Evolutionary conservation across 2,329 filamentous ascomycete genomes (phyloP), one percentile per base, ranked within the genome.

Genomic region (Fulvia fulva): DNA sequence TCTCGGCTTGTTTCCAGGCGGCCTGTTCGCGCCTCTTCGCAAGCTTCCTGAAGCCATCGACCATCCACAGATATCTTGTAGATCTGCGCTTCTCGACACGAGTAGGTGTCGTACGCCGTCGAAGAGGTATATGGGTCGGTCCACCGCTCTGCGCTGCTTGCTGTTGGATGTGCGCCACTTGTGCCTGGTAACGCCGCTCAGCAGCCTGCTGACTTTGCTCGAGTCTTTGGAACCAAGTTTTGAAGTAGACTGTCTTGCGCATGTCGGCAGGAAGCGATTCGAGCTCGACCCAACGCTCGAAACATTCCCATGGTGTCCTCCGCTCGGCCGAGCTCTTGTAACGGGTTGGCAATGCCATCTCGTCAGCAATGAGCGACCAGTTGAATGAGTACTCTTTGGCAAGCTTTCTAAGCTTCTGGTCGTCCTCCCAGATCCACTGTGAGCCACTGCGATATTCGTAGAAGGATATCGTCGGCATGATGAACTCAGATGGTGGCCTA

Each of bases 261-360:
- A 97, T 95, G 64, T 99, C 94, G 11, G 88, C 85, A 4, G 94
- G 93, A 37, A 97, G 79, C 1, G 92, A 91, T 75, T 97, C 94
- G 12, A 97, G 78, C 65, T 89, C 87, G 55, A 97, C 89, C 93
- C 93, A 99, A 45, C 94, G 85, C 75, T 99, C 94, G 68, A 99
- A 99, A 71, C 94, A 99, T 76, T 99, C 94, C 94, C 94, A 99
- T 0, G 93, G 91, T 2, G 93, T 97, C 50, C 94, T 85, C 61
- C 94, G 84, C 71, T 97, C 93, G 11, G 91, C 86, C 1, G 90
- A 91, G 21, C 92, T 93, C n/a, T 86, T 83, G 69, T 91, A 95
- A 14, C 86, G 73, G 0, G 91, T 95, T 53, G 85, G 85, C 16
- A 88, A 82, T 1, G 85, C 82, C 54, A 97, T 78, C 59, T 93